These are phyloP conservation scores for Exophiala oligosperma DNA, from an alignment of 2,329 filamentous ascomycete species.

Conservation along the genomic window DNA sequence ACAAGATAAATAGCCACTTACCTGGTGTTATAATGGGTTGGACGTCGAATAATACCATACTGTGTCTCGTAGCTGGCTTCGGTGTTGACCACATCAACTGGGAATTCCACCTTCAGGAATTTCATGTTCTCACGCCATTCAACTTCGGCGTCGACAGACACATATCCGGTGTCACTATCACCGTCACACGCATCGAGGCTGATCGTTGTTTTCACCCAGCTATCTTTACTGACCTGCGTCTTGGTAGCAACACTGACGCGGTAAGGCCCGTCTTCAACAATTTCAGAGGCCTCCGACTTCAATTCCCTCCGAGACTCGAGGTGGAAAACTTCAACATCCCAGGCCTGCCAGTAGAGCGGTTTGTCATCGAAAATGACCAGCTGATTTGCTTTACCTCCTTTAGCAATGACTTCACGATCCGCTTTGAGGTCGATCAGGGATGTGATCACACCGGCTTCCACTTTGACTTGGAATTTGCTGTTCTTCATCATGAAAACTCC, in stretches of 20 bases:
- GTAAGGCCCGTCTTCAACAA: constrained; percentile 71
- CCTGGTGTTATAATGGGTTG: constrained; percentile 96
- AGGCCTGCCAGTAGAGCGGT: constrained; percentile 94
- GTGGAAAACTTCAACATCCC: constrained; percentile 97
- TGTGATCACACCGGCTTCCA: constrained; percentile 75
- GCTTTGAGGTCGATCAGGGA: constrained; percentile 76
- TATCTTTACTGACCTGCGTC: constrained; percentile 83
- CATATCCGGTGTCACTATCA: constrained; percentile 61
- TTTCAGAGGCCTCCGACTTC: constrained; percentile 63
- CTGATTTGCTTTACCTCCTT: constrained; percentile 77
- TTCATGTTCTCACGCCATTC: constrained; percentile 97
- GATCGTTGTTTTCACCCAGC: constrained; percentile 83
- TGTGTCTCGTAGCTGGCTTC: constrained; percentile 96
- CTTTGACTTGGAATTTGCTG: constrained; percentile 69
- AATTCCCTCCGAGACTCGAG: constrained; percentile 82
- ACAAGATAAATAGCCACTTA: constrained; percentile 38
- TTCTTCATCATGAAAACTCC: constrained; percentile 80
- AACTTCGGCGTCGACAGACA: constrained; percentile 82
- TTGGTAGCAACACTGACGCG: constrained; percentile 79
- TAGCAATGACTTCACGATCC: constrained; percentile 74
- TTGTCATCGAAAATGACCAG: constrained; percentile 97
- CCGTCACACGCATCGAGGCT: constrained; percentile 70
- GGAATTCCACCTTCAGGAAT: constrained; percentile 98
- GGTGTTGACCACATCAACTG: constrained; percentile 84
- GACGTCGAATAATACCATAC: constrained; percentile 82